These are phyloP conservation scores for Backusella parvicylindrica DNA, from an alignment of 192 early-diverging fungal genomes.

Conservation along the genomic window DNA sequence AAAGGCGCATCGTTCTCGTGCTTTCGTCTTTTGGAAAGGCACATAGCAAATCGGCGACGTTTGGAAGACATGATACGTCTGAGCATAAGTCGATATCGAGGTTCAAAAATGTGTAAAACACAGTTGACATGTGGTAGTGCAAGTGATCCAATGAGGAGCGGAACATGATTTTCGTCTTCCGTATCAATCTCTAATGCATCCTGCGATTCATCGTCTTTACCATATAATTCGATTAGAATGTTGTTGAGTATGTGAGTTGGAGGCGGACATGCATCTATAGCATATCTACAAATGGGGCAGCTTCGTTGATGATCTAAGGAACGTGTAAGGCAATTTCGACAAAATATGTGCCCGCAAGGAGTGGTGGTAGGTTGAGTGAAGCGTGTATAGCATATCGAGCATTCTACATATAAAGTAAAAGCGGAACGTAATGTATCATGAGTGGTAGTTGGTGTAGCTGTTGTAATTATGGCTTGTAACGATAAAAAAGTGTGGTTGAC, in stretches of 20 bases:
- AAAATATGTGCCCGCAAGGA: constrained; percentile 68
- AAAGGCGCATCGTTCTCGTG: constrained; percentile 24
- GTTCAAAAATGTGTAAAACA: constrained; percentile 63
- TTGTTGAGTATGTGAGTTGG: constrained; percentile 28
- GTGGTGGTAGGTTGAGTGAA: constrained; percentile 58
- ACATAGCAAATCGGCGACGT: constrained; percentile 53
- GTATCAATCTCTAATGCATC: constrained; percentile 6
- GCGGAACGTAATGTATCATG: not conserved
- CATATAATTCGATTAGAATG: constrained; percentile 15
- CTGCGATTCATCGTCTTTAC: constrained; percentile 17
- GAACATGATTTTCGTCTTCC: constrained; percentile 33
- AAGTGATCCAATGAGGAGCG: constrained; percentile 56
- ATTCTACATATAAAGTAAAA: constrained; percentile 40
- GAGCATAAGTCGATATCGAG: constrained; percentile 59
- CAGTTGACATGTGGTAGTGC: constrained; percentile 57
- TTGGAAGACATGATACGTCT: constrained; percentile 42
- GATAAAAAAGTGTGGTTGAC: constrained; percentile 36
- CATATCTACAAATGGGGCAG: constrained; percentile 46
- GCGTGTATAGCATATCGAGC: constrained; percentile 52
- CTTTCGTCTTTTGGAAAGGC: constrained; percentile 24
- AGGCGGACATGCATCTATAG: constrained; percentile 31
- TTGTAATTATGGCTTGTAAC: constrained; percentile 10
- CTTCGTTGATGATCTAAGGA: constrained; percentile 45
- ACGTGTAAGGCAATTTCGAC: constrained; percentile 53
- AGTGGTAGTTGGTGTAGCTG: not conserved